These are phyloP conservation scores for Saccharomyces paradoxus DNA, from an alignment of 805 yeast species.

Conservation along the genomic window DNA sequence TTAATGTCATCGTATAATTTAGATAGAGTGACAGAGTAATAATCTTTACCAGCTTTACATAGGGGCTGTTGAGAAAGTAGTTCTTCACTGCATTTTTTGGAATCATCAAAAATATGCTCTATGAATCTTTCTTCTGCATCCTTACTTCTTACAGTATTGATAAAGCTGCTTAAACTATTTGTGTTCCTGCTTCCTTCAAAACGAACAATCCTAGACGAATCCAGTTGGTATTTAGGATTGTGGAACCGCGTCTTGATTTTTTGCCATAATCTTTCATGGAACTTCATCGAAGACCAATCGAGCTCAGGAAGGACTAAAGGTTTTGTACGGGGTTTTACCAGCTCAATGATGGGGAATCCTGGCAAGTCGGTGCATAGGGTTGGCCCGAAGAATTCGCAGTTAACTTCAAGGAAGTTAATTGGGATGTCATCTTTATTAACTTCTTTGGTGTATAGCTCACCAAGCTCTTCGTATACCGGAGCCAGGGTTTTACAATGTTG, in stretches of 20 bases:
- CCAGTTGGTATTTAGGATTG: slow-evolving; percentile 18
- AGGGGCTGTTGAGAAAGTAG: slow-evolving; percentile 1
- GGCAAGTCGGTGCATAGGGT: slow-evolving; percentile 28
- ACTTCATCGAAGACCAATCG: slow-evolving; percentile 1
- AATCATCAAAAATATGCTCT: slow-evolving; percentile 31
- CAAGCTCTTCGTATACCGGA: slow-evolving; percentile 48
- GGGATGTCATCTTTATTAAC: slow-evolving; percentile 5
- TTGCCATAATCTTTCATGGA: slow-evolving; percentile 8
- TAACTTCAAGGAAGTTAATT: slow-evolving; percentile 26
- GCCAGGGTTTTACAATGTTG: slow-evolving; percentile 53
- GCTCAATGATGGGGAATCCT: slow-evolving; percentile 59
- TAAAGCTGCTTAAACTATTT: slow-evolving; percentile 42
- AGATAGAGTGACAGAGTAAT: slow-evolving; percentile 1
- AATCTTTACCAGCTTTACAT: slow-evolving; percentile 14
- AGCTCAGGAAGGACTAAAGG: slow-evolving; percentile 4
- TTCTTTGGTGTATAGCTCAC: slow-evolving; percentile 29
- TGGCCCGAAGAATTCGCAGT: slow-evolving; percentile 29
- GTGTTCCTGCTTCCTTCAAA: slow-evolving; percentile 47
- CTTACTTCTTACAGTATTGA: slow-evolving; percentile 30
- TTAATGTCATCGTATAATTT: slow-evolving; percentile 35
- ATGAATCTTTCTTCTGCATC: slow-evolving; percentile 8
- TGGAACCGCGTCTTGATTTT: slow-evolving; percentile 2
- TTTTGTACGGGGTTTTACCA: slow-evolving; percentile 43
- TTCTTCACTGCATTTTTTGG: slow-evolving; percentile 6
- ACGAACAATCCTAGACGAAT: slow-evolving; percentile 39